Conservation (phyloP, 768 basidiomycete species). For the Fistulinella prunicolor region DNA sequence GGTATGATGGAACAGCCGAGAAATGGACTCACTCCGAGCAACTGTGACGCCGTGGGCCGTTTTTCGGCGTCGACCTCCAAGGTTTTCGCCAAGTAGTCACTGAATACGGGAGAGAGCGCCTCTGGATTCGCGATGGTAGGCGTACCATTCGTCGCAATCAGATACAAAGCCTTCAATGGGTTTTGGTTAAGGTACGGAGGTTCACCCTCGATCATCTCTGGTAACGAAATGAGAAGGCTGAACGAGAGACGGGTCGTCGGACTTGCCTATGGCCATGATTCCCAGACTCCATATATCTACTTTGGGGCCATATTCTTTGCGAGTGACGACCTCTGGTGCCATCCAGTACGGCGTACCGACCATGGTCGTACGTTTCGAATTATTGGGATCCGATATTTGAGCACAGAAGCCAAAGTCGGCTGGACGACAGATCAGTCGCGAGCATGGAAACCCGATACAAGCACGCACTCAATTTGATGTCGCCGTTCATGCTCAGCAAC, state of each 20-base stretch:
- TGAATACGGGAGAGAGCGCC: slow-evolving; percentile 70
- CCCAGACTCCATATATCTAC: slow-evolving; percentile 98
- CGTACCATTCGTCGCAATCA: slow-evolving; percentile 98
- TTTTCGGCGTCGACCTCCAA: slow-evolving; percentile 95
- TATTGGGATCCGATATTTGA: slow-evolving; percentile 86
- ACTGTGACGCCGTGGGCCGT: slow-evolving; percentile 79
- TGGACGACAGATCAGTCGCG: slow-evolving; percentile 30
- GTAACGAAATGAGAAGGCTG: slow-evolving; percentile 5
- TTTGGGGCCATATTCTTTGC: slow-evolving; percentile 96
- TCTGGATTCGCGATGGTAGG: slow-evolving; percentile 94
- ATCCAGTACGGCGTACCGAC: slow-evolving; percentile 99
- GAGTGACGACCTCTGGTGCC: slow-evolving; percentile 97
- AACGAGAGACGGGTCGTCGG: not conserved
- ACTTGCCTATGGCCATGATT: slow-evolving; percentile 91
- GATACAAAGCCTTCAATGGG: slow-evolving; percentile 92
- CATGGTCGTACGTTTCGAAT: slow-evolving; percentile 95
- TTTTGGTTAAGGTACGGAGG: slow-evolving; percentile 96
- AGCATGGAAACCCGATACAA: not conserved
- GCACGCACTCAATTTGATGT: slow-evolving; percentile 94
- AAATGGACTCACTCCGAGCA: slow-evolving; percentile 60
- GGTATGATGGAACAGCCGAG: not conserved
- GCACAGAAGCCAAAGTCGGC: slow-evolving; percentile 99
- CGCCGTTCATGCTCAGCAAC: slow-evolving; percentile 85
- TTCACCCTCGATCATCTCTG: slow-evolving; percentile 98
- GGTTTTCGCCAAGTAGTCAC: slow-evolving; percentile 83